Base-by-base conservation (phyloP, 192 early-diverging fungal genomes). In the Coemansia sp. region DNA sequence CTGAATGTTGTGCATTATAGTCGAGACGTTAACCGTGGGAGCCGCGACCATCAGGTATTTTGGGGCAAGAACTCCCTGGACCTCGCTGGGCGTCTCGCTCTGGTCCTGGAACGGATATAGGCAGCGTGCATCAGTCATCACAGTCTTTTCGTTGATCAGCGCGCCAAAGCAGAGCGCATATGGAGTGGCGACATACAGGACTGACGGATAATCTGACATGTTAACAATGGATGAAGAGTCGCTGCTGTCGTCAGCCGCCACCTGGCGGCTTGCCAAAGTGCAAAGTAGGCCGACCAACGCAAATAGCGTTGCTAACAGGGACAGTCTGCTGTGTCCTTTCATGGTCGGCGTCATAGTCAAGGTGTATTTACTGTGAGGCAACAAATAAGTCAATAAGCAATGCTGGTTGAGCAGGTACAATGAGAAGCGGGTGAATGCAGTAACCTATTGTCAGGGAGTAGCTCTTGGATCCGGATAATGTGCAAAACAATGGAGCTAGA, bases 81-180 rank as follows among this genome's bases (percentile, higher is more conserved):
- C 78, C 16, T 49, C 39, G 13, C 58, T 43, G 2, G 78, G 66
- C 43, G 64, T 72, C 25, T 63, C 60, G 52, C 55, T 65, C 26
- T 46, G 63, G 67, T 75, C 65, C 23, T 74, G 71, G 43, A 81
- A 81, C 40, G 73, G 78, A 51, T 70, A 71, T 63, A 81, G 37
- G 60, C 78, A 81, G 63, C 78, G 78, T 8, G 78, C 78, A 31
- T 81, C 78, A 7, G 78, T 81, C 8, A 81, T 61, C 23, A 81
- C 73, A 21, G 67, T 66, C 42, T 51, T 48, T 13, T 75, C 60
- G 20, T 58, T 81, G 23, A 81, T 59, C 37, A 81, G 67, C 0
- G 70, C 70, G 21, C 78, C 78, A 58, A 75, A 72, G 63, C 78
- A 81, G 30, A 81, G 29, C 2, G 68, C 46, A 51, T 52, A 81